A percentile compares a stretch with the other conserved stretches of the same genome.
Conservation (phyloP, 495 filamentous ascomycete genomes). For the Podospora pseudocomata region DNA sequence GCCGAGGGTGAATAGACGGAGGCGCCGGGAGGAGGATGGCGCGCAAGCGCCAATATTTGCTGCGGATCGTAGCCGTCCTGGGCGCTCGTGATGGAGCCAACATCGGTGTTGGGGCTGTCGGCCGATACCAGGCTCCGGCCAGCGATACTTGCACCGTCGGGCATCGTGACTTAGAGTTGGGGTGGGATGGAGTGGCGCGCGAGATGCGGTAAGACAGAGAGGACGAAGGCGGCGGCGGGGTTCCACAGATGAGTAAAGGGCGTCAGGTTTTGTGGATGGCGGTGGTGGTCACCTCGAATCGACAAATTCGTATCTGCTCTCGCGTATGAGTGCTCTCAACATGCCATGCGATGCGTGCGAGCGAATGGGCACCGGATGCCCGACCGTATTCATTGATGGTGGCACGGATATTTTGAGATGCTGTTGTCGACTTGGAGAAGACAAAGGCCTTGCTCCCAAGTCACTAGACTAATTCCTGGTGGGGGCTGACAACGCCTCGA, state of each 20-base stretch:
- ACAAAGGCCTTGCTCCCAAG: constrained; percentile 2
- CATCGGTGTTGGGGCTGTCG: constrained; percentile 18
- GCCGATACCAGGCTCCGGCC: constrained; percentile 11
- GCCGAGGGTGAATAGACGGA: constrained; percentile 45
- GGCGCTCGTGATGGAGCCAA: constrained; percentile 14
- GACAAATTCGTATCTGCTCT: background rate
- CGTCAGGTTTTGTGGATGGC: background rate
- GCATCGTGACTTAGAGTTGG: constrained; percentile 6
- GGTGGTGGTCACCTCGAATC: background rate
- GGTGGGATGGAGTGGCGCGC: background rate
- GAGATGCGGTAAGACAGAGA: background rate
- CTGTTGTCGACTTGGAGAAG: background rate
- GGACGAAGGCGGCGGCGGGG: background rate
- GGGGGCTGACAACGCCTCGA: background rate
- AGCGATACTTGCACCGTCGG: constrained; percentile 17
- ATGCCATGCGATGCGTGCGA: constrained; percentile 2
- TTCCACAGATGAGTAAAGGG: background rate
- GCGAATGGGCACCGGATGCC: background rate
- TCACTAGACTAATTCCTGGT: background rate
- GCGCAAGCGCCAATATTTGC: constrained; percentile 58
- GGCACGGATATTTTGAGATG: background rate
- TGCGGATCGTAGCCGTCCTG: constrained; percentile 53
- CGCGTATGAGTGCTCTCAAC: background rate
- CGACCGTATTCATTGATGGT: constrained; percentile 1
- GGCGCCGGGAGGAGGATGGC: constrained; percentile 63